Evolutionary conservation across 371 early-diverging fungal genomes (phyloP).

Genomic region (Mycotypha africana): DNA sequence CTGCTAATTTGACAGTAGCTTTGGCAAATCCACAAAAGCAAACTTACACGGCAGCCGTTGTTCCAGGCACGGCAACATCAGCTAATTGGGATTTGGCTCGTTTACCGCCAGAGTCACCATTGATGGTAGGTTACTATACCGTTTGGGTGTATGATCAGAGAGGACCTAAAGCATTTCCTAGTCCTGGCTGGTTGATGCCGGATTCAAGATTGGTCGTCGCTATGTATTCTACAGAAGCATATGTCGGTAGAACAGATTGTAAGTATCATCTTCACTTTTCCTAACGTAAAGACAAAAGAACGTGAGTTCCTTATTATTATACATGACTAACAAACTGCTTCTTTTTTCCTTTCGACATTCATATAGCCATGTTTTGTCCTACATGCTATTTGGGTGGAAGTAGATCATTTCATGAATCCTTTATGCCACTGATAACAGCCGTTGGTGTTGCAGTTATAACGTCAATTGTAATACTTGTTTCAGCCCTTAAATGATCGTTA

Average conservation of each 20-base stretch:
- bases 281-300: background rate
- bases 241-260: constrained; percentile 39
- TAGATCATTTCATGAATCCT: constrained; percentile 20
- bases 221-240: constrained; percentile 43
- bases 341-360: background rate
- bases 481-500: constrained; percentile 15
- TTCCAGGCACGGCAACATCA: constrained; percentile 35
- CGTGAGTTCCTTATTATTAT: no score
- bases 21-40: constrained; percentile 41
- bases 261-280: no score
- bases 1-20: constrained; percentile 35
- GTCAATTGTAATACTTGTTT: constrained; percentile 18
- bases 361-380: constrained; percentile 42
- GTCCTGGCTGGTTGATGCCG: constrained; percentile 45
- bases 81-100: constrained; percentile 40
- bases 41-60: constrained; percentile 31
- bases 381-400: constrained; percentile 33
- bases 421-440: constrained; percentile 21
- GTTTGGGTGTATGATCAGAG: constrained; percentile 43
- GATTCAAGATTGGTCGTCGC: constrained; percentile 35
- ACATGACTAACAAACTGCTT: background rate
- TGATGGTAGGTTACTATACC: constrained; percentile 45
- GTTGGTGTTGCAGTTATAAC: constrained; percentile 25
- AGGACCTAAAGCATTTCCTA: constrained; percentile 39
- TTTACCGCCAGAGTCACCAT: constrained; percentile 21